A percentile compares a stretch with the other conserved stretches of the same genome.
phyloP scores from a whole-genome alignment of 331 rosid genomes.

The Pyracantha coccinea region DNA sequence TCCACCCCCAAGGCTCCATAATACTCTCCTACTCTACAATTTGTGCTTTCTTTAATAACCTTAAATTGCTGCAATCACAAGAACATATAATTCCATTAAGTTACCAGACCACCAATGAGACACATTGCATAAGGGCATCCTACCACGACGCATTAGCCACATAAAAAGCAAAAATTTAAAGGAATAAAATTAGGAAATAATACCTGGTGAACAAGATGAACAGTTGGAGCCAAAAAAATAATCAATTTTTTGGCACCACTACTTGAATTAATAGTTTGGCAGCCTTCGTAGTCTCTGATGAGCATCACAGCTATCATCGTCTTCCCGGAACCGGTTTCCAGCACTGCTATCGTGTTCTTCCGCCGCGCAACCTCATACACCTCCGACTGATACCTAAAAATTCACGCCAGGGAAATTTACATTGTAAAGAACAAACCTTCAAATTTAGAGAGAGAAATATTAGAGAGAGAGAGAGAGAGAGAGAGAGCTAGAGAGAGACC shows the following conservation, averaged over 20 bases:
- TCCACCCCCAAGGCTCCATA: slow-evolving; percentile 85
- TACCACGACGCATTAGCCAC: too few relatives aligned
- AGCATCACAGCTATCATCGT: slow-evolving; percentile 85
- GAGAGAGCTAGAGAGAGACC: slow-evolving; percentile 12
- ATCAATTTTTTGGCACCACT: slow-evolving; percentile 31
- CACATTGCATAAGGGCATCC: slow-evolving; percentile 14
- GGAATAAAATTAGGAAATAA: background rate
- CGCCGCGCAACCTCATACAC: slow-evolving; percentile 56
- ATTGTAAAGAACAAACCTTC: background rate
- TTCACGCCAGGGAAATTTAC: background rate
- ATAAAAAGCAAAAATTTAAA: background rate
- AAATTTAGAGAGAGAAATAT: background rate
- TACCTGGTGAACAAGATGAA: slow-evolving; percentile 85
- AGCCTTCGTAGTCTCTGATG: slow-evolving; percentile 32
- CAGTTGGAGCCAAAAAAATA: slow-evolving; percentile 83
- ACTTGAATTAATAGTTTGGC: slow-evolving; percentile 30
- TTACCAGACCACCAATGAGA: slow-evolving; percentile 6
- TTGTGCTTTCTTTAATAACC: slow-evolving; percentile 37
- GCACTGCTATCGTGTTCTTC: slow-evolving; percentile 69
- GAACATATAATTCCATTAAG: slow-evolving; percentile 11
- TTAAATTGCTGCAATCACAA: slow-evolving; percentile 64
- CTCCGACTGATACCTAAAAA: slow-evolving; percentile 55
- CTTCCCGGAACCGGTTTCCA: slow-evolving; percentile 85
- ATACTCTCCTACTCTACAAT: slow-evolving; percentile 60
- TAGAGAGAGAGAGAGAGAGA: background rate